Evolutionary conservation across 805 yeast genomes (phyloP), one percentile per base, ranked within the genome.

Genomic region (Jamesozyma piceae): DNA sequence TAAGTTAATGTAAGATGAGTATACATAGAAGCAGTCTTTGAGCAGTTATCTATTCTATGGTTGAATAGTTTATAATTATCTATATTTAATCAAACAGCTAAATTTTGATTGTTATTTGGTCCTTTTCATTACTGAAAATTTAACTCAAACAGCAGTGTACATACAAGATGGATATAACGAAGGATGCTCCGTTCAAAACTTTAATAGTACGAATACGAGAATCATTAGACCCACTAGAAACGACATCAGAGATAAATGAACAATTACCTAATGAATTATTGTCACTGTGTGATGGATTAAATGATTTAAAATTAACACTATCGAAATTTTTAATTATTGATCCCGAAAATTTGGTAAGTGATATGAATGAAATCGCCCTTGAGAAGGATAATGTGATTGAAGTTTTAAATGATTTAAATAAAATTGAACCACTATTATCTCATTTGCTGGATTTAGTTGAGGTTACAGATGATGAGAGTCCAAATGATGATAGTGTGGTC

Each of bases 361-460:
- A 37, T 13, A 43, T 43, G 43, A 30, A 35, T 13, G 15, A 27
- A 8, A 19, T 33, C 8, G 24, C 40, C n/a, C 15, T n/a, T 9
- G 20, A 31, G 13, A 42, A 34, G 15, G 22, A 22, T 18, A 22
- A 8, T 11, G 28, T 43, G 10, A 21, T 22, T 4, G 32, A 43
- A 30, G 49, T 69, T n/a, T 43, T 46, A 33, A 50, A 57, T 31
- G 59, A 59, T 29, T 34, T 67, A 8, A 62, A 61, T 9, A 49
- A 53, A 2, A 51, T 71, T 2, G 74, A 71, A 34, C 50, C 59
- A 2, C 49, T 62, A 14, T 55, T 68, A 20, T 46, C 64, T 1
- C 63, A 62, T 36, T 50, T 67, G 3, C 44, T 71, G 31, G 65
- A 65, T 41, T 34, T 62, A 2, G 28, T 70, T 11, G 75, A 69